Conservation (phyloP, 306 rosid species). For the Trichosanthes truncata region DNA sequence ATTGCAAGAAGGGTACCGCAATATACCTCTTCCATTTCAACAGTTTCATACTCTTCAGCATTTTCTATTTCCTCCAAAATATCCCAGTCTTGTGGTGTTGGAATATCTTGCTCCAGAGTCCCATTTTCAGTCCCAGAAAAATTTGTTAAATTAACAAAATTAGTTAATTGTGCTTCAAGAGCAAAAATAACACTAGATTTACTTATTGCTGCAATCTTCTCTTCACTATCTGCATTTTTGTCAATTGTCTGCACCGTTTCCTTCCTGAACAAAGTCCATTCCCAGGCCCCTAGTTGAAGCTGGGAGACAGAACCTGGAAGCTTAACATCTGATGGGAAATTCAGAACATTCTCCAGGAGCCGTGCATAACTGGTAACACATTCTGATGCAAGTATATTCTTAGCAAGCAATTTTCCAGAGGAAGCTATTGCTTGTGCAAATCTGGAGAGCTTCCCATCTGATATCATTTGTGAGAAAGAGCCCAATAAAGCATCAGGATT, state of each 20-base stretch:
- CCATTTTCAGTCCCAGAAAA: constrained; percentile 35
- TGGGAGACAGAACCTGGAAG: constrained; percentile 70
- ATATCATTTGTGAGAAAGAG: constrained; percentile 68
- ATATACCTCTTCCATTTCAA: constrained; percentile 83
- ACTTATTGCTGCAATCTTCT: constrained; percentile 13
- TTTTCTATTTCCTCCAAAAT: constrained; percentile 56
- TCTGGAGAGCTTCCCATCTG: constrained; percentile 77
- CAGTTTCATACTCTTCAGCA: constrained; percentile 63
- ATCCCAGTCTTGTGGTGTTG: constrained; percentile 65
- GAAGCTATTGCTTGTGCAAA: constrained; percentile 68
- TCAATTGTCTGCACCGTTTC: constrained; percentile 23
- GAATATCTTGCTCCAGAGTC: constrained; percentile 34
- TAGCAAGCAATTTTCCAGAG: constrained; percentile 72
- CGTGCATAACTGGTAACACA: constrained; percentile 69
- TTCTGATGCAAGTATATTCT: constrained; percentile 74
- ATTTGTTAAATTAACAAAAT: constrained; percentile 29
- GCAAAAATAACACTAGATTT: constrained; percentile 41
- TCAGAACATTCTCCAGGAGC: constrained; percentile 81
- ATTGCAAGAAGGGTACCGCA: constrained; percentile 18
- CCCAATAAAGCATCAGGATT: constrained; percentile 70
- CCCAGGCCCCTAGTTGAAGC: constrained; percentile 67
- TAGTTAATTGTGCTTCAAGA: constrained; percentile 50
- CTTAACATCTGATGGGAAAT: constrained; percentile 64
- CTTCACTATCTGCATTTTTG: constrained; percentile 23
- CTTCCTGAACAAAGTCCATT: constrained; percentile 57